Evolutionary conservation across 225 moss, liverwort and hornwort genomes (phyloP), one percentile per base, ranked within the genome.

Genomic region (Antitrichia curtipendula): DNA sequence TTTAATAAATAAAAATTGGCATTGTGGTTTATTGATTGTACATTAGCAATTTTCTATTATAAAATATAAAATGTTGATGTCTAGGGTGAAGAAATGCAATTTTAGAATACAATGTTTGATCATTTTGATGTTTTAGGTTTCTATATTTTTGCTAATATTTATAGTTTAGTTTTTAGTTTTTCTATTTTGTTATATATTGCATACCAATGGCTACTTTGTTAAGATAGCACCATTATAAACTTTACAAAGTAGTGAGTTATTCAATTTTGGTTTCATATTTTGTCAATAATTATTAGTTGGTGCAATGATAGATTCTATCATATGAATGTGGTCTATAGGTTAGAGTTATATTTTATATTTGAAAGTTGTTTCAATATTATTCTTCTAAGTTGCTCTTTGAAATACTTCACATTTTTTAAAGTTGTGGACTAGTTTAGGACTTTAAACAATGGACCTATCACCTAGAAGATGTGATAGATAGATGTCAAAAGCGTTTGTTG

Each of bases 391-490:
- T 75, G 3, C 0, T 34, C 23, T 32, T 34, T 13, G 14, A 36
- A 9, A 9, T 54, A 76, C 6, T 52, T 75, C 3, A 15, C 15
- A 54, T 24, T 8, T 54, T 25, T n/a, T 7, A 2, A n/a, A 38
- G 24, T 38, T 77, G 16, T 56, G 0, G 7, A 25, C 7, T 56
- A 9, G 3, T 0, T 53, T 3, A 5, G 8, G 14, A 13, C n/a
- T 77, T 16, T 1, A n/a, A 54, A n/a, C 54, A n/a, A 24, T 24
- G 4, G 0, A 16, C 15, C 23, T n/a, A 15, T 76, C 3, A 24
- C 24, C 6, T 25, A 16, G 1, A 53, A 77, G 24, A 76, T 76
- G 14, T n/a, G 3, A 34, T 32, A 18, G 7, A 19, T 49, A 31
- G 47, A 11, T 0, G 0, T 9, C 18, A 45, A 22, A 75, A 75